Base-by-base conservation (phyloP, 352 stramenopile genomes). In the Thalassiosira livingstoniorum region DNA sequence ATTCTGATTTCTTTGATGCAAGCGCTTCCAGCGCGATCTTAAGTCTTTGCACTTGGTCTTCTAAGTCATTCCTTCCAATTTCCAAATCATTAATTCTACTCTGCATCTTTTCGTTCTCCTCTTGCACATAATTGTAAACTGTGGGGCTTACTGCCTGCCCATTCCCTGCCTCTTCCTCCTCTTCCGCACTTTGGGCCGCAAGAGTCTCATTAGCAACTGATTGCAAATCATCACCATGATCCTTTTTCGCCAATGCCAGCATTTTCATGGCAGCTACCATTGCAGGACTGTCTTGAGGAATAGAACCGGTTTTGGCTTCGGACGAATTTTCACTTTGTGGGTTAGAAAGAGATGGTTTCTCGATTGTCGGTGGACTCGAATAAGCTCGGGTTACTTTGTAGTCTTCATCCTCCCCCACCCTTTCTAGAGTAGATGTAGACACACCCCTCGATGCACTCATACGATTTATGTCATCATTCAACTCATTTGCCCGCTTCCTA, bases 101-200 rank as follows among this genome's bases (percentile, higher is more conserved):
- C 21, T 58, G 21, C 21, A 58, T 29, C 47, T 58, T 58, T 58
- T 58, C 21, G 27, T 58, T 58, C 47, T 58, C 47, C 4, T 58
- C 47, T 58, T 58, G 47, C 11, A 58, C 7, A 23, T 58, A 58
- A 29, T 58, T 15, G 21, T 58, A 58, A 11, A 58, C n/a, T 23
- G 21, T 15, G 11, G 47, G 47, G n/a, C n/a, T n/a, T n/a, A n/a
- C n/a, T n/a, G n/a, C n/a, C n/a, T n/a, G n/a, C n/a, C n/a, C n/a
- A n/a, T n/a, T n/a, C n/a, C n/a, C n/a, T n/a, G n/a, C n/a, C 11
- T 58, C n/a, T 25, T 29, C 21, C n/a, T 58, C 47, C 15, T 18
- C 39, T 15, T 58, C n/a, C 21, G 47, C n/a, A 23, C 27, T 23
- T 15, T 29, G 11, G 47, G n/a, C 47, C 7, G 47, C 47, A 29